phyloP scores from a whole-genome alignment of 805 yeast species.

The Wickerhamiella shivajii region DNA sequence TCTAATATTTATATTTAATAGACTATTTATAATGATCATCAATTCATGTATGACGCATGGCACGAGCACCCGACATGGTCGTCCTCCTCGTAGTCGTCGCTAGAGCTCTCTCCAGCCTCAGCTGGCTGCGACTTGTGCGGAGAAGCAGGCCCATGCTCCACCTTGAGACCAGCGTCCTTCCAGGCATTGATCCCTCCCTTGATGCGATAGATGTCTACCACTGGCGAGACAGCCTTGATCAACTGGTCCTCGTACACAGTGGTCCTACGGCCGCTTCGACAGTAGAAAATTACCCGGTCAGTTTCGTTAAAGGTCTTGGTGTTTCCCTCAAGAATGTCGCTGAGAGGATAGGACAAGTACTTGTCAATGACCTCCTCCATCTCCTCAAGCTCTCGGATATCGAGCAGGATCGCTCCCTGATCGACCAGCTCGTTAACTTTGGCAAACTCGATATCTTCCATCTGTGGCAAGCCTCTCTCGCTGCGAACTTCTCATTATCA shows the following conservation, averaged over 20 bases:
- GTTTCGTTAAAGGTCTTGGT: background rate
- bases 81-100: no score
- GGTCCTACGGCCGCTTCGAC: constrained; percentile 9
- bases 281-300: constrained; percentile 6
- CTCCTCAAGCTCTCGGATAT: constrained; percentile 12
- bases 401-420: constrained; percentile 8
- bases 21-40: background rate
- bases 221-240: constrained; percentile 7
- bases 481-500: no score
- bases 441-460: no score
- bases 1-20: constrained; percentile 5
- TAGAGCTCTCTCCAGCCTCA: no score
- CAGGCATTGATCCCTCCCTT: constrained; percentile 8
- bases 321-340: constrained; percentile 14
- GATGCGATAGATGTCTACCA: constrained; percentile 1
- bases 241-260: constrained; percentile 6
- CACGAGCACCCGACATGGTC: background rate
- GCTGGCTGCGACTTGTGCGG: no score
- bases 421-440: no score
- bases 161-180: constrained; percentile 4
- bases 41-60: background rate
- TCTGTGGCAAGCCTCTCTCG: no score
- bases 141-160: no score
- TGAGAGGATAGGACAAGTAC: constrained; percentile 15
- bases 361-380: constrained; percentile 12